Evolutionary conservation across 441 rosid species (phyloP), one percentile per base, ranked within the genome.

Genomic region (Mallotus repandus): DNA sequence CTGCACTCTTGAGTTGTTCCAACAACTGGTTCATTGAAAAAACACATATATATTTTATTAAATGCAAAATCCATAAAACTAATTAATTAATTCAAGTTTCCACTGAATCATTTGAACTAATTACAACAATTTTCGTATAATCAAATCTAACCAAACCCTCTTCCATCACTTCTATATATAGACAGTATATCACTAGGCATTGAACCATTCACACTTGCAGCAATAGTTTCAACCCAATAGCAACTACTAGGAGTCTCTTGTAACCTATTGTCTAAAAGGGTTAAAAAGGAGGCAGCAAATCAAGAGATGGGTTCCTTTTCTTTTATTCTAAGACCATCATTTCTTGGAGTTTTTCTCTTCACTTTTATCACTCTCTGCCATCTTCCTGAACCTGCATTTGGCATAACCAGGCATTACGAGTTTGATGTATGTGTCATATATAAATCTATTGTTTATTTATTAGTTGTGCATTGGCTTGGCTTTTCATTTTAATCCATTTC

Each of bases 391-490:
- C 77, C 70, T 66, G 77, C 74, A 19, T 63, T 77, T 68, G 58
- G 70, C 70, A 54, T 75, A 7, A 84, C 82, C 29, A 82, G 88
- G 70, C 87, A 82, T 63, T 82, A 80, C 80, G 77, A 54, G 56
- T 83, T 86, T 79, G 71, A 83, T 53, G 89, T 86, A 81, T 21
- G 86, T 71, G 7, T 73, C 19, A 8, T 16, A 7, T 12, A 35
- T 35, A 25, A 25, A 25, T 25, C 29, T 25, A 25, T 25, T 25
- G 29, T n/a, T n/a, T n/a, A n/a, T 38, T 4, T 70, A 43, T 11
- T 50, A 50, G 13, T 50, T 25, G 29, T 21, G 10, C 61, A 19
- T 19, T 19, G 32, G 61, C 61, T 57, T 38, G 70, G 57, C 70
- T n/a, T 6, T 29, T 4, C 9, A 38, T 14, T 7, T 25, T 1